Evolutionary conservation across 78 protist species (phyloP), one percentile per base, ranked within the genome.

Genomic region (Dictyostelium brefeldianum): DNA sequence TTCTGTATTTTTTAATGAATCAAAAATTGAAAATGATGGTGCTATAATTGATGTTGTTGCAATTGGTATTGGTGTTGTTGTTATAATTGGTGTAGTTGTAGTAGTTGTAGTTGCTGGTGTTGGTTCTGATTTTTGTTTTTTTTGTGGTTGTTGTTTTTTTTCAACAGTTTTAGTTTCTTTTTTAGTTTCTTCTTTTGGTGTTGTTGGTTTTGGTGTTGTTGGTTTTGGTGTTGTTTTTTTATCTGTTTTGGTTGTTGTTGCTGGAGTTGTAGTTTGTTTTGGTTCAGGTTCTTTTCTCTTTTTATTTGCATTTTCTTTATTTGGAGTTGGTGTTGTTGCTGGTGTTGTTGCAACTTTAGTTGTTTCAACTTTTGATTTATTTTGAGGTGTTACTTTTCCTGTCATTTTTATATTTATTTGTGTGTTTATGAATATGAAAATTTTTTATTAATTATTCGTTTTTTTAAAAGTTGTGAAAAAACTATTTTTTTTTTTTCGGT

Each of bases 21-120:
- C 77, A 69, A 69, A 69, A 69, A 69, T 69, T 69, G 77, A 69
- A 69, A 69, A 69, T 69, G 77, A 20, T 64, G 46, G 20, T 65
- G 1, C 5, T 17, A 4, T 29, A 27, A 17, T 71, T 71, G 54
- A 9, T 22, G 43, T 36, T 36, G 43, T 36, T 36, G 43, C 1
- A 3, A 48, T 69, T 69, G 50, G 6, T 69, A 12, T 11, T 29
- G 41, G 9, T 27, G 15, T 11, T 25, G 75, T 67, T 15, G 77
- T 69, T 5, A 31, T 29, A 1, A 4, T 67, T 27, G 71, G 27
- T 27, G 85, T 36, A n/a, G 85, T 59, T 2, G 70, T 80, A 20
- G 71, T 59, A 57, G 70, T 2, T 46, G 59, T 53, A 10, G 65
- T 17, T 11, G 14, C 15, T 51, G 29, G 57, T 59, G 20, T 15